Base-by-base conservation (phyloP, 805 yeast genomes). In the Lachancea quebecensis region DNA sequence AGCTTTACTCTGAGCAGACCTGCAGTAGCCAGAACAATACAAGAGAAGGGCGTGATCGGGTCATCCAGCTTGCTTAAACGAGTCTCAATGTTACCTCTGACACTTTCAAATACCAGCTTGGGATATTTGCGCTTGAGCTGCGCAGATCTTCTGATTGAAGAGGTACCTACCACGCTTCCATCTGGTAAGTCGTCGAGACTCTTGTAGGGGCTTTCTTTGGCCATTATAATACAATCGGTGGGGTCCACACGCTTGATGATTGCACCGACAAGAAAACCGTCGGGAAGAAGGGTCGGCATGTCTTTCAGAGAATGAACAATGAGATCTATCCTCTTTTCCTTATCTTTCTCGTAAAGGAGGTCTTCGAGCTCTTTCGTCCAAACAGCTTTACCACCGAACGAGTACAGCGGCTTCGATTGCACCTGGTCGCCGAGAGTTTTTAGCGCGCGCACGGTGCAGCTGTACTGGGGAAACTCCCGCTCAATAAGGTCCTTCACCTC, bases 311-410 rank as follows among this genome's bases (percentile, higher is more conserved):
- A 86, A 64, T 93, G 98, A 33, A 91, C 98, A 59, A 93, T 83
- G 66, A 91, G 69, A 62, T 93, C 97, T 40, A 91, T 71, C 65
- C 80, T 73, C 43, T 84, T 81, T 54, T 72, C 80, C 15, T 68
- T 72, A 27, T 83, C 90, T 21, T 79, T 73, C 38, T 75, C 71
- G 52, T 84, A 73, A 34, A 91, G 69, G 40, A 89, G 68, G 18
- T 81, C 81, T 66, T 93, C 99, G 46, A 93, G 72, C 66, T 93
- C 99, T 60, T 86, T 85, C 2, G 99, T 93, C 99, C 99, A 93
- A 18, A 93, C 65, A 0, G 96, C 80, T 64, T 93, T 93, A 21
- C 99, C 99, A 36, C 97, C 98, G 67, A 93, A 93, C 3, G 95
- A 78, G 65, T 91, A 93, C 41, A 93, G 71, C 7, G 99, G 96